These are phyloP conservation scores for Alternaria consortialis DNA, from an alignment of 2,329 filamentous ascomycete species.

Conservation along the genomic window DNA sequence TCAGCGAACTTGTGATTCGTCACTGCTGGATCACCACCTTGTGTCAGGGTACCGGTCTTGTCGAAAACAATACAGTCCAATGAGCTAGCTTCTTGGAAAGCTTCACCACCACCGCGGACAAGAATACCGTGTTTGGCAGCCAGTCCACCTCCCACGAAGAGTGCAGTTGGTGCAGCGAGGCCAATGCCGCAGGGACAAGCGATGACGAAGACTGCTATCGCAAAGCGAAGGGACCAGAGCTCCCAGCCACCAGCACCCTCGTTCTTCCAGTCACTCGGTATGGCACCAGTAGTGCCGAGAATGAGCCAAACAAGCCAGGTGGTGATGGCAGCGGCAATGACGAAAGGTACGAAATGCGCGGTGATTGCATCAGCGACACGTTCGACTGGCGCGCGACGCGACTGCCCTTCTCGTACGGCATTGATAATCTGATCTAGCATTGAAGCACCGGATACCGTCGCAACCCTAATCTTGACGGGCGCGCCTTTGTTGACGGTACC, in stretches of 20 bases:
- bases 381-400: slow-evolving; percentile 77
- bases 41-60: slow-evolving; percentile 85
- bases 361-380: slow-evolving; percentile 77
- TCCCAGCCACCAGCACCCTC: slow-evolving; percentile 69
- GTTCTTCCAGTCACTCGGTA: slow-evolving; percentile 67
- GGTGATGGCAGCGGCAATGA: slow-evolving; percentile 72
- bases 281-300: slow-evolving; percentile 66
- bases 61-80: slow-evolving; percentile 85
- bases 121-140: slow-evolving; percentile 83
- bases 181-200: slow-evolving; percentile 86
- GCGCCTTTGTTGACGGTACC: slow-evolving; percentile 77
- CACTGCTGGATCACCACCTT: slow-evolving; percentile 74
- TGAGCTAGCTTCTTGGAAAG: slow-evolving; percentile 83
- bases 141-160: slow-evolving; percentile 83
- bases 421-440: slow-evolving; percentile 84
- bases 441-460: slow-evolving; percentile 71
- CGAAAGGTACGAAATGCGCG: slow-evolving; percentile 77
- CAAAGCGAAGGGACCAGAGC: slow-evolving; percentile 80
- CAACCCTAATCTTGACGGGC: slow-evolving; percentile 70
- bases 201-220: slow-evolving; percentile 86
- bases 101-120: slow-evolving; percentile 84
- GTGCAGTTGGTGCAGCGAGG: slow-evolving; percentile 82
- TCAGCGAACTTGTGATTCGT: slow-evolving; percentile 61
- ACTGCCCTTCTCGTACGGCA: slow-evolving; percentile 79
- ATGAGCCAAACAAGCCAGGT: slow-evolving; percentile 78